Conservation (phyloP, 257 asterid species). For the Solanum pinnatisectum region DNA sequence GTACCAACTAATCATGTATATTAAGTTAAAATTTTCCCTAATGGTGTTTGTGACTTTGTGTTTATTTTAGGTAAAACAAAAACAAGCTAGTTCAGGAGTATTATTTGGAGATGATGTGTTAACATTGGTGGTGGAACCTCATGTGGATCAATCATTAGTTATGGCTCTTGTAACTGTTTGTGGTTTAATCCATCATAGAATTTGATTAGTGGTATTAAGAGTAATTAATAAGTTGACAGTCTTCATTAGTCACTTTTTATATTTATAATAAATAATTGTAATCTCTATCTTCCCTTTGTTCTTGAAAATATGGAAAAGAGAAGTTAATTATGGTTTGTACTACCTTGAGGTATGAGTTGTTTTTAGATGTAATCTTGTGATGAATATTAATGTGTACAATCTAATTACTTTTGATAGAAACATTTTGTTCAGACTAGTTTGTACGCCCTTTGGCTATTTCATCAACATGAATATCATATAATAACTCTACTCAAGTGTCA, state of each 20-base stretch:
- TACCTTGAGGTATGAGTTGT: too few species aligned
- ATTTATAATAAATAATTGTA: too few species aligned
- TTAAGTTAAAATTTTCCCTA: not conserved
- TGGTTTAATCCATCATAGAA: conserved; percentile 36
- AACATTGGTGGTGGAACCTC: conserved; percentile 43
- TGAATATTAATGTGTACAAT: not conserved
- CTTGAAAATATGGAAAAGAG: not conserved
- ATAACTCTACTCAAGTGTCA: too few species aligned
- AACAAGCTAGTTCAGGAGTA: conserved; percentile 36
- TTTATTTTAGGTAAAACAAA: conserved; percentile 33
- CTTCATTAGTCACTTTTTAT: too few species aligned
- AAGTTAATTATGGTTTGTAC: not conserved
- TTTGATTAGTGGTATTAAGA: not conserved
- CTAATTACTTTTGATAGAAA: not conserved
- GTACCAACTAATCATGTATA: too few species aligned
- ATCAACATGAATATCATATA: too few species aligned
- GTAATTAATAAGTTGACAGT: not conserved
- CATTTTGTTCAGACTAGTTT: too few species aligned
- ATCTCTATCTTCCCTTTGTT: not conserved
- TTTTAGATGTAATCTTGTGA: not conserved
- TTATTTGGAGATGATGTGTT: conserved; percentile 53
- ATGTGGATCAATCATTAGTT: conserved; percentile 34
- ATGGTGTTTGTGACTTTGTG: not conserved
- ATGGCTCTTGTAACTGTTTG: conserved; percentile 56
- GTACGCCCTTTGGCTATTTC: too few species aligned